These are phyloP conservation scores for Thinopyrum elongatum DNA, from an alignment of 176 grass and related monocot species.

Conservation along the genomic window DNA sequence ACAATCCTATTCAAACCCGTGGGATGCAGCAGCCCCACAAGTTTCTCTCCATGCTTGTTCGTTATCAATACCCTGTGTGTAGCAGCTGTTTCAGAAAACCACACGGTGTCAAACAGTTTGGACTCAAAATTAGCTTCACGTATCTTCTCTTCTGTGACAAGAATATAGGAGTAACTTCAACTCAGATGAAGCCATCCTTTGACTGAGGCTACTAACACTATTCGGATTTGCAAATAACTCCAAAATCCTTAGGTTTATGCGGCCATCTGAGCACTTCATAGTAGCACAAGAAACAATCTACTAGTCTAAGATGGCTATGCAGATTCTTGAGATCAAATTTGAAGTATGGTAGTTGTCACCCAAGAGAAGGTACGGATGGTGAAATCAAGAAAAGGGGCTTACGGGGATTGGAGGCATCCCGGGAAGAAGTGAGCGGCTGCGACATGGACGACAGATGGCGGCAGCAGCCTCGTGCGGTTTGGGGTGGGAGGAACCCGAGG, in stretches of 20 bases:
- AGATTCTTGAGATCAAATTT: not conserved
- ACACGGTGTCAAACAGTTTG: slow-evolving; percentile 4
- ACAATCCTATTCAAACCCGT: slow-evolving; percentile 67
- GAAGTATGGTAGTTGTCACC: not conserved
- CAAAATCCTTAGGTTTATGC: not conserved
- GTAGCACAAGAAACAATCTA: not conserved
- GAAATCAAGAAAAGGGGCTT: slow-evolving; percentile 14
- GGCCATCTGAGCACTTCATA: not conserved
- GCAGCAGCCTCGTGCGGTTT: not conserved
- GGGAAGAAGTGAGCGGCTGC: slow-evolving; percentile 5
- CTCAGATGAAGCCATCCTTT: not conserved
- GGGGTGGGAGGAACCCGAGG: not conserved
- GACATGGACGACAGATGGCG: slow-evolving; percentile 6
- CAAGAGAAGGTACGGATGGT: not conserved
- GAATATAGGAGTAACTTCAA: not conserved
- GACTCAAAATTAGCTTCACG: not conserved
- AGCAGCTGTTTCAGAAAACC: slow-evolving; percentile 26
- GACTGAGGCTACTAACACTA: not conserved
- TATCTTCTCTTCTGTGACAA: not conserved
- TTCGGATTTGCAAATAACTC: not conserved
- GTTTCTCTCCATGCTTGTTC: slow-evolving; percentile 78
- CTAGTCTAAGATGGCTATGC: not conserved
- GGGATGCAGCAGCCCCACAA: slow-evolving; percentile 65
- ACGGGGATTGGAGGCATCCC: not conserved
- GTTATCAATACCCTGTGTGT: slow-evolving; percentile 45